These are phyloP conservation scores for Ophiostoma sp. DNA, from an alignment of 2,329 filamentous ascomycete species.

Conservation along the genomic window DNA sequence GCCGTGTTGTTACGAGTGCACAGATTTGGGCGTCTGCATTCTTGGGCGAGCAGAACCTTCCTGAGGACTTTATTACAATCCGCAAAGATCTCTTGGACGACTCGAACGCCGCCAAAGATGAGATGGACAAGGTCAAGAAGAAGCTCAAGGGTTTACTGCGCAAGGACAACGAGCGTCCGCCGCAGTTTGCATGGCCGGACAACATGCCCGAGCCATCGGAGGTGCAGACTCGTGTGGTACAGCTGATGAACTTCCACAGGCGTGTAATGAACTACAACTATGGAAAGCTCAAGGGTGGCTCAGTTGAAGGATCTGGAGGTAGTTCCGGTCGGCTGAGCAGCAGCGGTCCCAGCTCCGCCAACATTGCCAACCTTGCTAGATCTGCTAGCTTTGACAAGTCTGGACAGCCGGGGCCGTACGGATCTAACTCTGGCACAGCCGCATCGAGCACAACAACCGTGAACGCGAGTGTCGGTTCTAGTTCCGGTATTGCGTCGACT, in stretches of 20 bases:
- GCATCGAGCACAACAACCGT: not conserved
- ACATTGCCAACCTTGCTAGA: not conserved
- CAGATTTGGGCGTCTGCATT: conserved; percentile 94
- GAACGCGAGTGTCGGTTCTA: not conserved
- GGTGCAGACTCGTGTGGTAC: conserved; percentile 85
- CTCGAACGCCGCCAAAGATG: conserved; percentile 96
- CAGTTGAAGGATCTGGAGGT: not conserved
- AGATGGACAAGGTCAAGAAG: conserved; percentile 99
- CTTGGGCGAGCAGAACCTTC: conserved; percentile 76
- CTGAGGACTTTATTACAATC: conserved; percentile 79
- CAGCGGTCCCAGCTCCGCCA: not conserved
- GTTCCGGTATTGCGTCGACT: not conserved
- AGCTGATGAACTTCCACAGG: conserved; percentile 96
- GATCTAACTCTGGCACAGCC: not conserved
- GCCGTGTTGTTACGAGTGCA: conserved; percentile 88
- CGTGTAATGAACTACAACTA: conserved; percentile 95
- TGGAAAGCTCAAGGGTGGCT: conserved; percentile 61
- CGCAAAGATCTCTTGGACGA: conserved; percentile 94
- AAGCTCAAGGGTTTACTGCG: conserved; percentile 90
- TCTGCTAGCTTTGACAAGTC: conserved; percentile 14
- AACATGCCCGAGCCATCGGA: conserved; percentile 92
- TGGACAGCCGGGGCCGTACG: conserved; percentile 1
- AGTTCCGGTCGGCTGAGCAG: not conserved
- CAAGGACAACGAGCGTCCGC: conserved; percentile 86
- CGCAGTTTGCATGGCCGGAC: conserved; percentile 96